phyloP scores from a whole-genome alignment of 73 alveolate species.

The Paraurostyla sp. region DNA sequence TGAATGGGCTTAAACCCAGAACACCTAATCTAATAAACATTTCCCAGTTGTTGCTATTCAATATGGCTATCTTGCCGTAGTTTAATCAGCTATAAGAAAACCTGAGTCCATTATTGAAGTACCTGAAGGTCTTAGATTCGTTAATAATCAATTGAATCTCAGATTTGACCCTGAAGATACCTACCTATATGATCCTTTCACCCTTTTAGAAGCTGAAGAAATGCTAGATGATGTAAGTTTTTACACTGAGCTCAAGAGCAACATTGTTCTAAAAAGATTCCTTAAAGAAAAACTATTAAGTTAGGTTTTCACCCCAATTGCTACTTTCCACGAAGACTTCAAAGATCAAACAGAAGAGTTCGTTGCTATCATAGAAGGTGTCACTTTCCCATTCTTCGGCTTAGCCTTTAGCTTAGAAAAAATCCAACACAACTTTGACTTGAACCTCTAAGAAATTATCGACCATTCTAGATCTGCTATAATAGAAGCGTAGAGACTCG shows the following conservation, averaged over 20 bases:
- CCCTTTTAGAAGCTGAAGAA: not conserved
- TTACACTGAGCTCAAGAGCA: not conserved
- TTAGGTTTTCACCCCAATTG: not conserved
- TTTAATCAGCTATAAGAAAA: too few species aligned
- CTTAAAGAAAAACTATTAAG: not conserved
- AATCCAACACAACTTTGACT: not conserved
- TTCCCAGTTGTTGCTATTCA: conserved; percentile 34
- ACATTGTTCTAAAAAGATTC: not conserved
- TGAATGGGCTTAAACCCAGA: not conserved
- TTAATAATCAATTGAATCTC: not conserved
- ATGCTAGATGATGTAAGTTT: not conserved
- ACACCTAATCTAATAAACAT: not conserved
- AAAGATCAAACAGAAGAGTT: conserved; percentile 12
- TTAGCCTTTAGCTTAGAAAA: conserved; percentile 12
- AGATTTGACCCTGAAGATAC: not conserved
- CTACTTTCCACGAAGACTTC: not conserved
- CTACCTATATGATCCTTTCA: not conserved
- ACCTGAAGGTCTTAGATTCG: not conserved
- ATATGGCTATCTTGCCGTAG: conserved; percentile 39
- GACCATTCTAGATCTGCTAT: not conserved
- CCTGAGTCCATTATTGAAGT: not conserved
- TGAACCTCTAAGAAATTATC: not conserved
- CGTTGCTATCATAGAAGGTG: conserved; percentile 34
- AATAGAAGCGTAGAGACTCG: not conserved
- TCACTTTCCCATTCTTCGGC: conserved; percentile 13